Base-by-base conservation (phyloP, 2,329 filamentous ascomycete genomes). In the Fusarium citri region DNA sequence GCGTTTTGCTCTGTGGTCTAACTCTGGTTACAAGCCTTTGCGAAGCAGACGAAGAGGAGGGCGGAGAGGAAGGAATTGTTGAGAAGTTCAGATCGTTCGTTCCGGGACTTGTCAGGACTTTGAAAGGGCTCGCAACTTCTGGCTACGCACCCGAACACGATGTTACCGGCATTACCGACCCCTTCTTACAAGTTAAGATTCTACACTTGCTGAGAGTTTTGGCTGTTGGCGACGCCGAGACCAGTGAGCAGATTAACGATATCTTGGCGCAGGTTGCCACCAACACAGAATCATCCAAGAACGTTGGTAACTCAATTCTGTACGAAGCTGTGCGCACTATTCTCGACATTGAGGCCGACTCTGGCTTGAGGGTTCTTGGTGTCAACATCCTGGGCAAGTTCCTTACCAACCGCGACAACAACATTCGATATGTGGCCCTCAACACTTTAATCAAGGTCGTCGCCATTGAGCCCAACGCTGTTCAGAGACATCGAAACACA, bases 351-450 rank as follows among this genome's bases (percentile, higher is more conserved):
- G 96, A 99, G 80, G 97, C 96, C 23, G 97, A 99, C 78, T 97
- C 96, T 12, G 95, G 96, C 37, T 83, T 99, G 68, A 88, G 97
- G 53, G 96, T 99, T 23, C 87, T 99, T 26, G 96, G 96, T 76
- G 96, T 99, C 74, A 99, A 99, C 78, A 99, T 99, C 71, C 88
- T 99, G 25, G 96, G 97, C 78, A 99, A 98, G 79, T 99, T 99
- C 82, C 83, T 99, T 67, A 91, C 94, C n/a, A 99, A 99, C 84
- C 91, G 95, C 74, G 96, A 99, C 82, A 99, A 99, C 85, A 99
- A 99, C 78, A 99, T 99, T 76, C 92, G 96, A 80, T 99, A 99
- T 77, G 96, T 99, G 54, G 96, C 96, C 20, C 85, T 99, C 54
- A 99, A 99, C 81, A 99, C 96, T 0, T 85, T 99, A 51, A 97